Evolutionary conservation across 2,329 filamentous ascomycete species (phyloP).

Genomic region (Cladosporium sp.): DNA sequence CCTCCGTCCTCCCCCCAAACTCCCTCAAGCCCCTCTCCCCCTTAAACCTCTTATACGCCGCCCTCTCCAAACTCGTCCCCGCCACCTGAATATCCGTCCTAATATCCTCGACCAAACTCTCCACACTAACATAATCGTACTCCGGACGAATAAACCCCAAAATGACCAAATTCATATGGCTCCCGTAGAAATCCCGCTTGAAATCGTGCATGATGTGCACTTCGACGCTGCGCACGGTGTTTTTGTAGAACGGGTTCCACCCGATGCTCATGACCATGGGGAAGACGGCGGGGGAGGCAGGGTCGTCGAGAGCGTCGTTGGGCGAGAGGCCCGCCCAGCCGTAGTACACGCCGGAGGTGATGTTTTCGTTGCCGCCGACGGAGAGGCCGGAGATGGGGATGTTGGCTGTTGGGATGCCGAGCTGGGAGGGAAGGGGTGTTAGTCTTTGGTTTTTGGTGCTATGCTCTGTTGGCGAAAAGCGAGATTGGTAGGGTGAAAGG

Average conservation of each 20-base stretch:
- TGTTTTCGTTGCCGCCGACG: constrained; percentile 59
- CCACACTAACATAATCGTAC: constrained; percentile 78
- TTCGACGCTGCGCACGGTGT: constrained; percentile 72
- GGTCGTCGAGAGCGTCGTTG: constrained; percentile 23
- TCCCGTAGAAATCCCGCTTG: constrained; percentile 76
- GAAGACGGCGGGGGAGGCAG: constrained; percentile 50
- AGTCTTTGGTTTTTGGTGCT: neutral
- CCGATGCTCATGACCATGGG: constrained; percentile 94
- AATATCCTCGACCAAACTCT: constrained; percentile 85
- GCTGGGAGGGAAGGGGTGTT: constrained; percentile 46
- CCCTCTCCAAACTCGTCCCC: constrained; percentile 63
- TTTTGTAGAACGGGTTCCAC: constrained; percentile 97
- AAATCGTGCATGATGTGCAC: constrained; percentile 69
- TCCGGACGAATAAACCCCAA: constrained; percentile 87
- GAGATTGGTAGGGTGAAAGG: too few relatives aligned
- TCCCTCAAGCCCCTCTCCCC: constrained; percentile 39
- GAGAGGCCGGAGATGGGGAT: constrained; percentile 65
- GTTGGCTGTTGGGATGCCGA: constrained; percentile 96
- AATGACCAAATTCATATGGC: constrained; percentile 72
- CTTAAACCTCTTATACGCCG: constrained; percentile 55
- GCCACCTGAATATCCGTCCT: constrained; percentile 83
- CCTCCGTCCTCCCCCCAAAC: constrained; percentile 29
- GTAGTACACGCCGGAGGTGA: constrained; percentile 84
- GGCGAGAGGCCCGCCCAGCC: constrained; percentile 71
- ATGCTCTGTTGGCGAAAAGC: neutral